A percentile compares a stretch with the other conserved stretches of the same genome.
These are phyloP conservation scores for Filosporella fistucella DNA, from an alignment of 495 filamentous ascomycete species.

Conservation along the genomic window DNA sequence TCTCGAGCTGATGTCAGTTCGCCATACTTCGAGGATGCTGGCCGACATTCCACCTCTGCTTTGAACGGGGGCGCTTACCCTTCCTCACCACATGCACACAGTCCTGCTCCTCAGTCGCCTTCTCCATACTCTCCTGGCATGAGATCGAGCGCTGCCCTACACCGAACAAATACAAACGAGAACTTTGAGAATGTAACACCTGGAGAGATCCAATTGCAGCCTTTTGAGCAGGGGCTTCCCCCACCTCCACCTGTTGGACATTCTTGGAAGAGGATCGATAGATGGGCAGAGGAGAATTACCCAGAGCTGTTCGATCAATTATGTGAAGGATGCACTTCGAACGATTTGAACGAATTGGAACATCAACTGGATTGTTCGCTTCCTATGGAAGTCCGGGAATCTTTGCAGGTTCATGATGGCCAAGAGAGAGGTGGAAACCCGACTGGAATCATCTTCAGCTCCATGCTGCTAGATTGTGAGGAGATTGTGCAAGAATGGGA, in stretches of 20 bases:
- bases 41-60: conserved; percentile 47
- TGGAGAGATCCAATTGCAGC: conserved; percentile 94
- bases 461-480: conserved; percentile 96
- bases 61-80: conserved; percentile 41
- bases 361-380: conserved; percentile 93
- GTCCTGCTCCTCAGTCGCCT: conserved; percentile 56
- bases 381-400: conserved; percentile 90
- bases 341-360: conserved; percentile 96
- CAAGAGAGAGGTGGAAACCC: conserved; percentile 91
- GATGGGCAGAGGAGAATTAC: conserved; percentile 92
- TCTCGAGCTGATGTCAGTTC: conserved; percentile 70
- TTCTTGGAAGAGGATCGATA: conserved; percentile 91
- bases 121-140: conserved; percentile 87
- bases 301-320: conserved; percentile 91
- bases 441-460: conserved; percentile 87
- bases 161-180: conserved; percentile 53
- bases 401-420: conserved; percentile 84
- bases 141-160: conserved; percentile 63
- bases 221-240: conserved; percentile 85
- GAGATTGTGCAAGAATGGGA: conserved; percentile 98
- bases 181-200: conserved; percentile 61
- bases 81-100: conserved; percentile 47
- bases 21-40: conserved; percentile 68
- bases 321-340: conserved; percentile 82
- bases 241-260: conserved; percentile 83